A percentile compares a stretch with the other conserved stretches of the same genome.
phyloP scores from a whole-genome alignment of 2,329 filamentous ascomycete genomes.

The Arthrobotrys sphaeroides region DNA sequence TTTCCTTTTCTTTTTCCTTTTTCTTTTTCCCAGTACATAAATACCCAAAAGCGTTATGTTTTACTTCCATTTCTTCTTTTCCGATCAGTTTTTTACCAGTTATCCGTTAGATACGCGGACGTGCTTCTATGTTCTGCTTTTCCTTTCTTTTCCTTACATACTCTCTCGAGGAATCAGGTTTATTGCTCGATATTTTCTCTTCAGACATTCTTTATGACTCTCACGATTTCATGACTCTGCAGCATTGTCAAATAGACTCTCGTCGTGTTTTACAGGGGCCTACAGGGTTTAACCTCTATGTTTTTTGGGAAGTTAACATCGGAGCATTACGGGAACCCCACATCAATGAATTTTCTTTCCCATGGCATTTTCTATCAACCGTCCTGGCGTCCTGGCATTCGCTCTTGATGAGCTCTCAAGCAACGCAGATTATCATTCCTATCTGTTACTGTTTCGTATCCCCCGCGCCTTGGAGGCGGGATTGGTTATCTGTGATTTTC shows the following conservation, averaged over 20 bases:
- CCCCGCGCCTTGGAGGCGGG: neutral
- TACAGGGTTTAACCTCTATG: conserved; percentile 10
- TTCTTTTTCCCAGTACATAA: conserved; percentile 6
- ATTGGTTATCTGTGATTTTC: neutral
- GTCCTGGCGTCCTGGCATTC: neutral
- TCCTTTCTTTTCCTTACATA: conserved; percentile 2
- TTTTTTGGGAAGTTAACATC: conserved; percentile 37
- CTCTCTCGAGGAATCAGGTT: conserved; percentile 29
- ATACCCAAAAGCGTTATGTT: conserved; percentile 40
- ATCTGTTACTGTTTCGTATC: neutral
- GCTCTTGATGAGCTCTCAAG: neutral
- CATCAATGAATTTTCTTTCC: conserved; percentile 16
- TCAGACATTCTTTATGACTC: conserved; percentile 32
- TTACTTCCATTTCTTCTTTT: neutral
- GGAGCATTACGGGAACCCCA: conserved; percentile 30
- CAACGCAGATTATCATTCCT: neutral
- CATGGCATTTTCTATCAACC: conserved; percentile 1
- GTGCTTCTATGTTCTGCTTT: conserved; percentile 2
- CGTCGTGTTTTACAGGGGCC: neutral
- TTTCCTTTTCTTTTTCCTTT: neutral
- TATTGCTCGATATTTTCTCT: conserved; percentile 29
- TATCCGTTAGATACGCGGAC: neutral
- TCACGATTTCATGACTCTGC: conserved; percentile 39
- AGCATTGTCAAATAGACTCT: conserved; percentile 19
- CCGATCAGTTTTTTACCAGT: neutral